These are phyloP conservation scores for Mrakia frigida DNA, from an alignment of 768 basidiomycete species.

Conservation along the genomic window DNA sequence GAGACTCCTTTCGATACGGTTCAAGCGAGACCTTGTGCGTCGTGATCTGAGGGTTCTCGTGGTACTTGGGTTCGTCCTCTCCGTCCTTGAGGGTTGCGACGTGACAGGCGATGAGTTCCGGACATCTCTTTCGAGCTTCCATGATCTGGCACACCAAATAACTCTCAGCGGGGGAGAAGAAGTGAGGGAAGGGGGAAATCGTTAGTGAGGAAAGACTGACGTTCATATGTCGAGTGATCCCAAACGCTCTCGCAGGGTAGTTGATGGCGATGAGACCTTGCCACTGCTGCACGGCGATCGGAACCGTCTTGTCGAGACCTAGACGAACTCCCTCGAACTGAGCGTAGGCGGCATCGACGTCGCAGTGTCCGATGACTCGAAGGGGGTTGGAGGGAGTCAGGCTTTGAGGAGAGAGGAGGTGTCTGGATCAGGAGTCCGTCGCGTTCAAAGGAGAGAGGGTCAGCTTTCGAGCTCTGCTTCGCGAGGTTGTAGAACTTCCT, in stretches of 20 bases:
- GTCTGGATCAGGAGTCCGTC: neutral
- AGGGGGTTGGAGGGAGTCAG: conserved; percentile 21
- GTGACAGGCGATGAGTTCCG: conserved; percentile 76
- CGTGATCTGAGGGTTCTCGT: conserved; percentile 77
- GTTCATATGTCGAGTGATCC: conserved; percentile 86
- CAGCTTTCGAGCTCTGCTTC: neutral
- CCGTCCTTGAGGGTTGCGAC: conserved; percentile 77
- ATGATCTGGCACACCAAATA: conserved; percentile 40
- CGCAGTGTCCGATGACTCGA: conserved; percentile 68
- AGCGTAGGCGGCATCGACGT: conserved; percentile 56
- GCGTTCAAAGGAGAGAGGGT: neutral
- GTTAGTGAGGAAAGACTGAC: conserved; percentile 42
- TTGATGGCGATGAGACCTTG: conserved; percentile 86
- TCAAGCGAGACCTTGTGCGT: conserved; percentile 98
- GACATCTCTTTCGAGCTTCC: conserved; percentile 80
- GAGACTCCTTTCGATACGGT: conserved; percentile 82
- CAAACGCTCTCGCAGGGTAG: conserved; percentile 86
- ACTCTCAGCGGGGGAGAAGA: neutral
- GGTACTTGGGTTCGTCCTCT: conserved; percentile 79
- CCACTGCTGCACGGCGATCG: conserved; percentile 85
- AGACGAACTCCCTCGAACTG: conserved; percentile 42
- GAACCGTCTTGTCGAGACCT: conserved; percentile 47
- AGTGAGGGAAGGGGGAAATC: neutral
- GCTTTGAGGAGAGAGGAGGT: conserved; percentile 26
- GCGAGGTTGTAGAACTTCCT: too few species aligned